A percentile compares a stretch with the other conserved stretches of the same genome.
Conservation (phyloP, 805 yeast species). For the Candida maesae region DNA sequence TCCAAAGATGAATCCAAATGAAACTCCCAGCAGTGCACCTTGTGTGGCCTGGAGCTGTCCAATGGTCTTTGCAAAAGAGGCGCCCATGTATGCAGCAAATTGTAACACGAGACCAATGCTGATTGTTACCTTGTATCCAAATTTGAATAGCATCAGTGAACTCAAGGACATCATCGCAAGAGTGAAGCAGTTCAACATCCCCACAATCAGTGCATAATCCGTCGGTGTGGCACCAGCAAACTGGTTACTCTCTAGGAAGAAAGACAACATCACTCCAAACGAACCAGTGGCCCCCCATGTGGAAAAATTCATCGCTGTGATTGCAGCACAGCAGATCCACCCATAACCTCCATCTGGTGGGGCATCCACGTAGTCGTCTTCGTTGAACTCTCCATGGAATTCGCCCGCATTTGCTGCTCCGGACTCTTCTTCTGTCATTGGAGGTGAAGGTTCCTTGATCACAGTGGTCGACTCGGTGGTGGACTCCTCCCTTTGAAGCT, state of each 20-base stretch:
- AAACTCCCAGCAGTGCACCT: slow-evolving; percentile 47
- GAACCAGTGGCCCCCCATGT: slow-evolving; percentile 40
- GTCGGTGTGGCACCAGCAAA: slow-evolving; percentile 49
- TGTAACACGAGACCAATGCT: slow-evolving; percentile 40
- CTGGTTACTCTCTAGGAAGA: slow-evolving; percentile 37
- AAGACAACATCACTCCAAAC: slow-evolving; percentile 51
- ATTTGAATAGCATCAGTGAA: slow-evolving; percentile 36
- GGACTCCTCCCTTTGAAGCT: too few relatives aligned
- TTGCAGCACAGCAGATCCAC: slow-evolving; percentile 43
- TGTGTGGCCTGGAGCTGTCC: slow-evolving; percentile 52
- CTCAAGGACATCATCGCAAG: slow-evolving; percentile 49
- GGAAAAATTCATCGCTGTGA: slow-evolving; percentile 28
- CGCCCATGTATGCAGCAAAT: slow-evolving; percentile 45
- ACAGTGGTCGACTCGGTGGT: too few relatives aligned
- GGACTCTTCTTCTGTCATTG: too few relatives aligned
- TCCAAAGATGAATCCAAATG: slow-evolving; percentile 47
- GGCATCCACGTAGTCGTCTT: slow-evolving; percentile 32
- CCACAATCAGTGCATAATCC: slow-evolving; percentile 55
- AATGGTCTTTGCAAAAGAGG: slow-evolving; percentile 46
- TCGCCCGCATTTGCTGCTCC: slow-evolving; percentile 2
- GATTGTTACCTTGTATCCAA: slow-evolving; percentile 40
- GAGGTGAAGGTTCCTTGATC: too few relatives aligned
- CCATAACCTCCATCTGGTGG: slow-evolving; percentile 47
- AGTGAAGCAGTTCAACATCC: slow-evolving; percentile 47
- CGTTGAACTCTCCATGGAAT: slow-evolving; percentile 20